phyloP scores from a whole-genome alignment of 2,329 filamentous ascomycete species.

The Colletotrichum godetiae region DNA sequence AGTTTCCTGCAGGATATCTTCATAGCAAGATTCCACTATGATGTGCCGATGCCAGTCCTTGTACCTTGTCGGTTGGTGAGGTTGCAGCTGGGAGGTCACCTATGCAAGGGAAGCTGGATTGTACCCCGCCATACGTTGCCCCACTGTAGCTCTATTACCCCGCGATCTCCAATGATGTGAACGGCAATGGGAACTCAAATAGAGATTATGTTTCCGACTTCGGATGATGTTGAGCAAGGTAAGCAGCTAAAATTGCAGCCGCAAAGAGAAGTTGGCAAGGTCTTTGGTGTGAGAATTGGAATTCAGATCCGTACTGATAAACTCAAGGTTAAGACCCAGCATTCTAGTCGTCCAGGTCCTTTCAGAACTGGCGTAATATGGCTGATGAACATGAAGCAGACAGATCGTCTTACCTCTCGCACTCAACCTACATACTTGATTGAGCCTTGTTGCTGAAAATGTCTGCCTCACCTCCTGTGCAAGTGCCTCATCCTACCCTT shows the following conservation, averaged over 20 bases:
- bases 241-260: neutral
- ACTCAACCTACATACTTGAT: neutral
- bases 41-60: neutral
- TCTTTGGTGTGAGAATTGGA: neutral
- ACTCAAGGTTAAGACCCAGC: neutral
- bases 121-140: constrained; percentile 29
- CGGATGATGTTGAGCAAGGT: neutral
- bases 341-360: neutral
- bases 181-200: neutral
- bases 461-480: too few species aligned
- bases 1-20: neutral
- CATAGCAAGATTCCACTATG: neutral
- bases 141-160: constrained; percentile 31
- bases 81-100: neutral
- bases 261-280: neutral
- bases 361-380: neutral
- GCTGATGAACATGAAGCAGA: neutral
- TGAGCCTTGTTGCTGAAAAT: neutral
- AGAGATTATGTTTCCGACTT: neutral
- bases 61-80: neutral
- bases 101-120: neutral
- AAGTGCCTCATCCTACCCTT: neutral
- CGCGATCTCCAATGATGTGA: constrained; percentile 26
- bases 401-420: neutral
- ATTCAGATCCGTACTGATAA: neutral